These are phyloP conservation scores for Dothideomycetes sp. DNA, from an alignment of 2,329 filamentous ascomycete species.

Conservation along the genomic window DNA sequence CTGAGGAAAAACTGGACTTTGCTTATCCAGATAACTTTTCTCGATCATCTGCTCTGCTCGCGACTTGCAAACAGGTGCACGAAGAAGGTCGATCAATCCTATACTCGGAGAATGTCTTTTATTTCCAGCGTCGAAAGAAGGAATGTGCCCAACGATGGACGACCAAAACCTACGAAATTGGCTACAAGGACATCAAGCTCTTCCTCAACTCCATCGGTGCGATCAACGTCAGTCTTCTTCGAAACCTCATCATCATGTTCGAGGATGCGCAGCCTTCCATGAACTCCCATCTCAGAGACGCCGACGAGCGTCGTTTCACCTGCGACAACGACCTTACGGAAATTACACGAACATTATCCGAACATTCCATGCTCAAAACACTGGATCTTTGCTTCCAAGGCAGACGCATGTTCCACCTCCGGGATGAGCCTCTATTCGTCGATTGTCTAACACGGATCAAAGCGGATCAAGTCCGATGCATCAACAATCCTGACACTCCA, in stretches of 20 bases:
- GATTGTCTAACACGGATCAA: conserved; percentile 36
- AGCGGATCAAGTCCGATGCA: conserved; percentile 32
- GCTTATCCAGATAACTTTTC: conserved; percentile 28
- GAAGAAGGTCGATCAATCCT: conserved; percentile 39
- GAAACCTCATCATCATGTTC: conserved; percentile 36
- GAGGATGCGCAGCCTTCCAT: conserved; percentile 37
- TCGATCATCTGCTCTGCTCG: conserved; percentile 37
- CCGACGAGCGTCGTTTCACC: conserved; percentile 40
- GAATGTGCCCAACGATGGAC: conserved; percentile 28
- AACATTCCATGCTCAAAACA: conserved; percentile 33
- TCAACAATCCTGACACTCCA: conserved; percentile 20
- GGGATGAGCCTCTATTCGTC: conserved; percentile 35
- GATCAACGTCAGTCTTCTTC: conserved; percentile 37
- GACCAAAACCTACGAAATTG: conserved; percentile 36
- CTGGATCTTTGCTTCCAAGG: conserved; percentile 36
- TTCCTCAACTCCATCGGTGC: conserved; percentile 39
- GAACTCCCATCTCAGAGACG: conserved; percentile 29
- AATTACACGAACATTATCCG: conserved; percentile 35
- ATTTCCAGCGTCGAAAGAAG: conserved; percentile 32
- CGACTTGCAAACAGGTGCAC: conserved; percentile 37
- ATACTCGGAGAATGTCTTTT: conserved; percentile 43
- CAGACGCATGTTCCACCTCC: conserved; percentile 25
- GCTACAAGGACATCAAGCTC: conserved; percentile 37
- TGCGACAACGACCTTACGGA: conserved; percentile 39
- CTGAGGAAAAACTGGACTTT: conserved; percentile 28